phyloP scores from a whole-genome alignment of 2,329 filamentous ascomycete species.

The Neonectria sp. region DNA sequence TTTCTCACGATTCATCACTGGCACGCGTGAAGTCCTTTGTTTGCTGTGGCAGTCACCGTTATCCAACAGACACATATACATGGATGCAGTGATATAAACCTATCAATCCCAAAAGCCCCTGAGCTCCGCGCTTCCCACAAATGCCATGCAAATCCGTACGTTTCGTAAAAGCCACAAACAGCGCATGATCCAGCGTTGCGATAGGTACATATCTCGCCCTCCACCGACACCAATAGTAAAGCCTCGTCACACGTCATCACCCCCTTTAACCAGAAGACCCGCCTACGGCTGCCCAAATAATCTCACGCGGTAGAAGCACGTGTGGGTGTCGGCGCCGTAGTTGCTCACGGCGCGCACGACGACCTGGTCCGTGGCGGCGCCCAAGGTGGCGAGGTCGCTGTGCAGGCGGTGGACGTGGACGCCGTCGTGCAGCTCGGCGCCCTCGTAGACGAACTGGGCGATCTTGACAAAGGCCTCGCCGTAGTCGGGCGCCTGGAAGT shows the following conservation, averaged over 20 bases:
- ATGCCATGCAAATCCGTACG: conserved; percentile 1
- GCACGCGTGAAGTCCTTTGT: neutral
- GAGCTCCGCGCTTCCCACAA: conserved; percentile 32
- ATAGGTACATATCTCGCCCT: neutral
- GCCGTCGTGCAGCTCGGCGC: conserved; percentile 58
- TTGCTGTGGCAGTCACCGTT: neutral
- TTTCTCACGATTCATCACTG: neutral
- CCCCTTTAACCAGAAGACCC: neutral
- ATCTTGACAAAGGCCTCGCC: conserved; percentile 69
- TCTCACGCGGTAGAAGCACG: conserved; percentile 76
- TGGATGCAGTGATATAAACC: conserved; percentile 1
- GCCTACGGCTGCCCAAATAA: conserved; percentile 61
- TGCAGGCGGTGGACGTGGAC: conserved; percentile 69
- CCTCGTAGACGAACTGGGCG: conserved; percentile 68
- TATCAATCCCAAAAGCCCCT: conserved; percentile 15
- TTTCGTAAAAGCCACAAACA: conserved; percentile 17
- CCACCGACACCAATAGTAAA: neutral
- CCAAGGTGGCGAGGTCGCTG: conserved; percentile 63
- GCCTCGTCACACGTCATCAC: too few relatives aligned
- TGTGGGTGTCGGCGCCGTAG: conserved; percentile 71
- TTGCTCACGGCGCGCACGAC: conserved; percentile 71
- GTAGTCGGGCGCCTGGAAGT: conserved; percentile 49
- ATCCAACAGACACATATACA: neutral
- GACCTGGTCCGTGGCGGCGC: conserved; percentile 66
- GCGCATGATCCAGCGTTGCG: neutral